phyloP scores from a whole-genome alignment of 2,329 filamentous ascomycete species.

The Ascochyta lentis region DNA sequence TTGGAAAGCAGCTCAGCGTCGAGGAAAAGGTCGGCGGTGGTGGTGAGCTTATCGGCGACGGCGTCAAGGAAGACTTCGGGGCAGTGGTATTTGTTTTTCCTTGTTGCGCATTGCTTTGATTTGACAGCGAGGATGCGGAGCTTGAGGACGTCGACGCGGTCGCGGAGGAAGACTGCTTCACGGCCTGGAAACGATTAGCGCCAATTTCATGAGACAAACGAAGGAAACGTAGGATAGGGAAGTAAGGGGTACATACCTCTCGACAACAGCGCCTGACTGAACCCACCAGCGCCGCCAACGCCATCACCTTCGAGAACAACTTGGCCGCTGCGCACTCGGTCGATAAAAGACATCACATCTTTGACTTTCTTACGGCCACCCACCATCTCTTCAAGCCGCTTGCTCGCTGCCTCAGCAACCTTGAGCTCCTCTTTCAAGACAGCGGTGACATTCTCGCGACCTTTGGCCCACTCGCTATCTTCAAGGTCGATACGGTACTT shows the following conservation, averaged over 20 bases:
- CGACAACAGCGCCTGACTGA: conserved; percentile 83
- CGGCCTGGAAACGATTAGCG: conserved; percentile 65
- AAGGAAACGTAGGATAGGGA: not conserved
- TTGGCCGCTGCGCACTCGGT: conserved; percentile 86
- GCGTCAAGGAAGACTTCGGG: conserved; percentile 98
- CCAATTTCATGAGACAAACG: no score
- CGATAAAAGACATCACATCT: conserved; percentile 90
- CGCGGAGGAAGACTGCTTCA: conserved; percentile 91
- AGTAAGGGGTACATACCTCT: conserved; percentile 67
- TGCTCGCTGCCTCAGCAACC: conserved; percentile 81
- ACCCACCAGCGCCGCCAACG: conserved; percentile 86
- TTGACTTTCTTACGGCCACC: conserved; percentile 84
- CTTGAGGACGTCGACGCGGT: conserved; percentile 86
- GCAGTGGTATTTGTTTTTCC: conserved; percentile 94
- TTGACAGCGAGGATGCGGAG: conserved; percentile 89
- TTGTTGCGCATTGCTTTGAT: conserved; percentile 83
- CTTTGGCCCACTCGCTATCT: conserved; percentile 84
- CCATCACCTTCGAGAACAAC: conserved; percentile 84
- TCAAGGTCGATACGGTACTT: conserved; percentile 98
- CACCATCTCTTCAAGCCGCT: conserved; percentile 75
- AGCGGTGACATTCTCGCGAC: conserved; percentile 79
- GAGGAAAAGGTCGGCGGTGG: conserved; percentile 93
- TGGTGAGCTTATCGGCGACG: conserved; percentile 91
- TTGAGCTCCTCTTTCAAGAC: conserved; percentile 87
- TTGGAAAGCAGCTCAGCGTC: conserved; percentile 96